These are phyloP conservation scores for Didymella lethalis DNA, from an alignment of 2,329 filamentous ascomycete genomes.

Conservation along the genomic window DNA sequence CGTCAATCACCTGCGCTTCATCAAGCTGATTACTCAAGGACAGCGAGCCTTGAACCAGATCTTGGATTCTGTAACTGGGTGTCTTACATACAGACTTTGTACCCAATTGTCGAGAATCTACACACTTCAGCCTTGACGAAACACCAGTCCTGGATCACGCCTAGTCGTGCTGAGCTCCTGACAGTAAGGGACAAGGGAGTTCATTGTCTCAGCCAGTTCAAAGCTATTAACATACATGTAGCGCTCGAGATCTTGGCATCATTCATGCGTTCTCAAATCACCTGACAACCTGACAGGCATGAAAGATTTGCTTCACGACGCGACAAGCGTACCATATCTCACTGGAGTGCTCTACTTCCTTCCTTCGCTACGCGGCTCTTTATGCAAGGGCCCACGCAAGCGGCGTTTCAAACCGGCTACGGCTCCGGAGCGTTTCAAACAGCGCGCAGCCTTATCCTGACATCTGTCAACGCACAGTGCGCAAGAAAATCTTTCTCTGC, in stretches of 20 bases:
- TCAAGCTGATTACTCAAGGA: background rate
- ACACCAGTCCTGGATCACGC: background rate
- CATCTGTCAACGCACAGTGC: slow-evolving; percentile 18
- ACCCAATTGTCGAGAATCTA: background rate
- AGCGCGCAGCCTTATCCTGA: slow-evolving; percentile 12
- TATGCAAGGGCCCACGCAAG: slow-evolving; percentile 11
- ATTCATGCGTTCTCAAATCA: background rate
- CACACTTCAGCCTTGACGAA: background rate
- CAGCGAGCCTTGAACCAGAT: background rate
- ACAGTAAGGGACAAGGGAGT: background rate
- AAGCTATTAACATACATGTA: background rate
- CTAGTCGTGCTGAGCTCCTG: background rate
- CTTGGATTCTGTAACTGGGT: too few species aligned
- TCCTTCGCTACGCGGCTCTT: slow-evolving; percentile 14
- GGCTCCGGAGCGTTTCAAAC: slow-evolving; percentile 13
- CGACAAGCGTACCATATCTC: background rate
- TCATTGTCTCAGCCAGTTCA: too few species aligned
- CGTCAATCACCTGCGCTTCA: background rate
- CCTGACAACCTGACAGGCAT: too few species aligned
- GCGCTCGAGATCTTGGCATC: background rate
- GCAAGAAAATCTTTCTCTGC: background rate
- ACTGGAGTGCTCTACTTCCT: slow-evolving; percentile 2
- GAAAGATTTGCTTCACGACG: background rate
- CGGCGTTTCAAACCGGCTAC: slow-evolving; percentile 11
- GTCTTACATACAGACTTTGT: background rate